phyloP scores from a whole-genome alignment of 352 stramenopile species.

The Phytophthora boehmeriae region DNA sequence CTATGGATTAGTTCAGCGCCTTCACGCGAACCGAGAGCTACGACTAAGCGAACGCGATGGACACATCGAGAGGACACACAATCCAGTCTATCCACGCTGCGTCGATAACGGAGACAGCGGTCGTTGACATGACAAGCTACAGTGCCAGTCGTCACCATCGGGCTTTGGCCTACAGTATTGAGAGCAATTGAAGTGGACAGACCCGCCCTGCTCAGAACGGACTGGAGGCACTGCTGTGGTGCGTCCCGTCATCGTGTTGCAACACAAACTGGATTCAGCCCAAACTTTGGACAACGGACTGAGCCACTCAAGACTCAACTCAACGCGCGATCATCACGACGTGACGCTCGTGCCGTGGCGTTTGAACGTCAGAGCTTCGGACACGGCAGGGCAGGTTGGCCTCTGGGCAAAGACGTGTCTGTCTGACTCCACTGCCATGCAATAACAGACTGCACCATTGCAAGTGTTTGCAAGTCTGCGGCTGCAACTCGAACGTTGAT shows the following conservation, averaged over 20 bases:
- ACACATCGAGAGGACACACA: no score
- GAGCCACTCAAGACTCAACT: background rate
- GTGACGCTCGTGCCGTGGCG: slow-evolving; percentile 8
- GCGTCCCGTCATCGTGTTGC: no score
- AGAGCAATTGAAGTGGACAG: no score
- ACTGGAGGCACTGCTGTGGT: no score
- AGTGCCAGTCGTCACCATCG: no score
- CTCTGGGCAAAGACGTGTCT: background rate
- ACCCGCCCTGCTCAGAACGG: no score
- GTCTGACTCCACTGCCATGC: background rate
- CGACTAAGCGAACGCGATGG: background rate
- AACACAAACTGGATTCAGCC: background rate
- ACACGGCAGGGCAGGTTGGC: background rate
- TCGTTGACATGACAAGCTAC: background rate
- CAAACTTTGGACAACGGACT: no score
- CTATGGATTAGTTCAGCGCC: background rate
- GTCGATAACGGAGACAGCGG: background rate
- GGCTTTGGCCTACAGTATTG: no score
- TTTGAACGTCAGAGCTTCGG: background rate
- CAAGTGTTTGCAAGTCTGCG: no score
- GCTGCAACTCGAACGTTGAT: no score
- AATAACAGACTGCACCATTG: no score
- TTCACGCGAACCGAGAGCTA: background rate
- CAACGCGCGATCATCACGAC: slow-evolving; percentile 6
- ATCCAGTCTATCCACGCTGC: no score